Evolutionary conservation across 2,329 filamentous ascomycete species (phyloP), one percentile per base, ranked within the genome.

Genomic region (Trichoderma sp.): DNA sequence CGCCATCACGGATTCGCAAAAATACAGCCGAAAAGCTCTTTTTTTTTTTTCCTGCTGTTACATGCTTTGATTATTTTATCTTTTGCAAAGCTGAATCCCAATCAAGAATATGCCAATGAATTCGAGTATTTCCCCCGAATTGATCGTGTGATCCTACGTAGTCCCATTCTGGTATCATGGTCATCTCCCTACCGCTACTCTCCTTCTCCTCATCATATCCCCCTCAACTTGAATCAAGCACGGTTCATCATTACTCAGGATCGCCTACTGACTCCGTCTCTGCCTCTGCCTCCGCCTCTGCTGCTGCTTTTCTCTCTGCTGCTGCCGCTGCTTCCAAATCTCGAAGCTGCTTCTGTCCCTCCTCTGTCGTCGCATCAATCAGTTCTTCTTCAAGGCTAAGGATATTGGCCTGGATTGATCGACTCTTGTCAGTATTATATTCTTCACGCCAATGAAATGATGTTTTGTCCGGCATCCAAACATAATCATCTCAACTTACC

Each of bases 331-430:
- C 77, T 18, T 93, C 90, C 70, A 97, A 86, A 72, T 94, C 88
- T 81, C 91, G 90, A 74, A 95, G 84, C 76, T 90, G 89, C 78
- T 90, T 87, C 83, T 90, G 87, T 3, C 94, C 94, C 77, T 96
- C 90, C 76, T 94, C 90, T 2, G 95, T 97, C 56, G 94, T 99
- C 1, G 94, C 93, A 81, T 99, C 96, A 73, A 99, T 96, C 63
- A 99, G 93, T 60, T 96, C 90, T 76, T 97, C 90, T 78, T 98
- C 94, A 61, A 99, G 79, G 78, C 92, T 97, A 73, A 99, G 81
- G 84, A 97, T 95, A 46, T 92, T 93, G 18, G 93, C 93, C 82
- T 90, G 71, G 14, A 32, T n/a, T 18, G 37, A 28, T n/a, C n/a
- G 39, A 32, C 46, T 30, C 6, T 18, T 39, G 49, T 59, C 16